Conservation (phyloP, 805 yeast genomes). For the Lipomyces orientalis region DNA sequence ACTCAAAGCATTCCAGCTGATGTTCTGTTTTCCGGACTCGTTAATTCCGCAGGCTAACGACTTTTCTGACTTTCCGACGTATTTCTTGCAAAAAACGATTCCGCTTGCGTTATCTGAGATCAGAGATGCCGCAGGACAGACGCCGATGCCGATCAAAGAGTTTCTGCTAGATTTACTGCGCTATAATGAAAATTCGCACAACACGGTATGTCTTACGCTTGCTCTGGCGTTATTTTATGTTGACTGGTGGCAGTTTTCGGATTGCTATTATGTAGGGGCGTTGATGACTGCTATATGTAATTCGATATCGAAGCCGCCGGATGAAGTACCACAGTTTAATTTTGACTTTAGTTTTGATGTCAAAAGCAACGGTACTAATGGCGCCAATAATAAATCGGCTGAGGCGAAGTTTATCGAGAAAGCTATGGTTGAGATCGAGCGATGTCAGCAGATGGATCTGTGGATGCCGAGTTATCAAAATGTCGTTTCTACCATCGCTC, state of each 20-base stretch:
- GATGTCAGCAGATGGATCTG: slow-evolving; percentile 78
- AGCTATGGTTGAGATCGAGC: slow-evolving; percentile 68
- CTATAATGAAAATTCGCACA: slow-evolving; percentile 84
- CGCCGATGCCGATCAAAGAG: slow-evolving; percentile 64
- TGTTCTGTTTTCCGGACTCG: slow-evolving; percentile 74
- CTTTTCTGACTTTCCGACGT: slow-evolving; percentile 70
- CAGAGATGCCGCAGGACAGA: slow-evolving; percentile 60
- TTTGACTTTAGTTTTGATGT: slow-evolving; percentile 34
- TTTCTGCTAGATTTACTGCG: slow-evolving; percentile 73
- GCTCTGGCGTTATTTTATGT: slow-evolving; percentile 41
- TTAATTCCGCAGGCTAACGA: slow-evolving; percentile 80
- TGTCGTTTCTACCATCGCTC: slow-evolving; percentile 59
- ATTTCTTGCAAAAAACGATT: slow-evolving; percentile 73
- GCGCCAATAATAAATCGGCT: slow-evolving; percentile 6
- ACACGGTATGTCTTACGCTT: slow-evolving; percentile 75
- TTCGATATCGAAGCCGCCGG: slow-evolving; percentile 41
- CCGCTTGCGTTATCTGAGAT: slow-evolving; percentile 66
- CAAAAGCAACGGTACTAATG: slow-evolving; percentile 1
- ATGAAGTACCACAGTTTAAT: slow-evolving; percentile 17
- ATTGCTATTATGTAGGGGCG: slow-evolving; percentile 57
- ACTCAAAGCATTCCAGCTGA: slow-evolving; percentile 65
- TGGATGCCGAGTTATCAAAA: slow-evolving; percentile 81
- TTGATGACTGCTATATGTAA: slow-evolving; percentile 62
- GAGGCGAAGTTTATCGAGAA: slow-evolving; percentile 49
- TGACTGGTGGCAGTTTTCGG: slow-evolving; percentile 55